Base-by-base conservation (phyloP, 768 basidiomycete species). In the Boletus huronensis region DNA sequence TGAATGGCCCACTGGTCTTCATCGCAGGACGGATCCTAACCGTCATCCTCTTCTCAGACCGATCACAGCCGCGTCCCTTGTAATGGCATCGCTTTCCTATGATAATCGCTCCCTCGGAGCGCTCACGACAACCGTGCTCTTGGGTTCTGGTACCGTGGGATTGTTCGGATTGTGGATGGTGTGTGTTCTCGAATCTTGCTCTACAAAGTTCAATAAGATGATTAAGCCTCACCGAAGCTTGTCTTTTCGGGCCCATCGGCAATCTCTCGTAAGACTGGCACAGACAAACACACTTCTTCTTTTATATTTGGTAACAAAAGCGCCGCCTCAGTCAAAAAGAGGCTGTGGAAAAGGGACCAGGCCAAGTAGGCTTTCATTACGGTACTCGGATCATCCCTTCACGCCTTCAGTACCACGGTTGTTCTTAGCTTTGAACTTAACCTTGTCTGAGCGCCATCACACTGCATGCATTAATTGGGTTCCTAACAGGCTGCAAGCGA, bases 301-400 rank as follows among this genome's bases (percentile, higher is more conserved):
- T 91, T 92, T 69, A 73, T 91, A 21, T 93, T 93, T 65, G 82
- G 87, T 3, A 93, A 90, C 74, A 87, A 79, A 60, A 72, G 72
- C 43, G 80, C 85, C 17, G 85, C 87, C 3, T 85, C 83, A 8
- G 72, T 72, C 23, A 79, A 79, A 67, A 87, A 85, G 72, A 84
- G 78, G 69, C 64, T 71, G 52, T 82, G 80, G 82, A 79, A 73
- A 66, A 77, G 68, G 60, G 67, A 74, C 55, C 74, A 75, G 57
- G 49, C 52, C 45, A 57, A 68, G 61, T 58, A 62, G 51, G 39
- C 29, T 59, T 50, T 52, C 60, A 58, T 65, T 45, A 54, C 46
- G 51, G 29, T 23, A 29, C 54, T 40, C 60, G 56, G 64, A 58
- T 63, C 45, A 58, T 61, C 55, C 58, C 55, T 50, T 23, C 49